Conservation (phyloP, 2,329 filamentous ascomycete genomes). For the Paecilomyces fulvus region DNA sequence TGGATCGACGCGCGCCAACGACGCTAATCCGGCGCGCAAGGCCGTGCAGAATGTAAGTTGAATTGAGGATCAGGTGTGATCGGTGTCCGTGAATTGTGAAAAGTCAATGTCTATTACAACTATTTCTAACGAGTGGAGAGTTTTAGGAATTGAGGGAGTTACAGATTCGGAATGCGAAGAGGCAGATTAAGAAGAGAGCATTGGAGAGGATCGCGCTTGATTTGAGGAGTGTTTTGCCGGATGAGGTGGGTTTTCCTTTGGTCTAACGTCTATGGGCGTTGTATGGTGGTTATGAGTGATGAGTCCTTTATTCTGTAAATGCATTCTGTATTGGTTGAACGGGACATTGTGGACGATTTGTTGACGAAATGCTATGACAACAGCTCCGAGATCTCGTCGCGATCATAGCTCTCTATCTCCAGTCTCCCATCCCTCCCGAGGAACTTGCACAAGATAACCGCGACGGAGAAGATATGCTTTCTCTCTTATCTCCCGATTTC, state of each 20-base stretch:
- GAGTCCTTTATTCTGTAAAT: too few species aligned
- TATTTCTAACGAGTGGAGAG: neutral
- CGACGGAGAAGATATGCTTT: conserved; percentile 15
- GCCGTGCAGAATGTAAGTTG: conserved; percentile 24
- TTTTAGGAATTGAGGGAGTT: conserved; percentile 27
- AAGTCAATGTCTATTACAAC: neutral
- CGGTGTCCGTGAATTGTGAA: neutral
- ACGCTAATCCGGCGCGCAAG: conserved; percentile 20
- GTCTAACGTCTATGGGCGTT: neutral
- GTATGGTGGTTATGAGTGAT: too few species aligned
- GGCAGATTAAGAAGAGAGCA: conserved; percentile 22
- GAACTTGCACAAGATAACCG: conserved; percentile 11
- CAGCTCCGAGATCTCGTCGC: conserved; percentile 28
- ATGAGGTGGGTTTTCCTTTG: conserved; percentile 20
- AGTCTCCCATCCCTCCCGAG: conserved; percentile 17
- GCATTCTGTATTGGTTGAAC: too few species aligned
- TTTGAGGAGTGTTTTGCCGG: conserved; percentile 21
- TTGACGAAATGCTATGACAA: conserved; percentile 2
- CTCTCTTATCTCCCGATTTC: conserved; percentile 27
- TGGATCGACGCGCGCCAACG: conserved; percentile 29
- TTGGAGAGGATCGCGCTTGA: conserved; percentile 25
- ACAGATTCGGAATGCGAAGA: conserved; percentile 24
- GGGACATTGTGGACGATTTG: too few species aligned
- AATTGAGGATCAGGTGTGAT: neutral
- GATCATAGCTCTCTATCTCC: conserved; percentile 30